Evolutionary conservation across 2,329 filamentous ascomycete species (phyloP).

Genomic region (Dactylella cylindrospora): DNA sequence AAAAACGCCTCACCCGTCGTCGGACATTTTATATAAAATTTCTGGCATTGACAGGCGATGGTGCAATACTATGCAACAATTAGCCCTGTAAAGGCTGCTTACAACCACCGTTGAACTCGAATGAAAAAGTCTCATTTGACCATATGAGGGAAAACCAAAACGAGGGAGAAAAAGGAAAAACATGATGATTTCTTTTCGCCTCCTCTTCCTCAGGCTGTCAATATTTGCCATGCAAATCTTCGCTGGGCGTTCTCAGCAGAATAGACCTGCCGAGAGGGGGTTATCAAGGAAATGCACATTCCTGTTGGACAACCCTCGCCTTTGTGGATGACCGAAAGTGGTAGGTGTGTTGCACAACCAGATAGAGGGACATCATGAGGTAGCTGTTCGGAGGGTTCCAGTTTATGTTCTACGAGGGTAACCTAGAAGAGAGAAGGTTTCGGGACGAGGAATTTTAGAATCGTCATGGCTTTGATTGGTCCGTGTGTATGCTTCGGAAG

Average conservation of each 20-base stretch:
- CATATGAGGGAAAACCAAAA: conserved; percentile 28
- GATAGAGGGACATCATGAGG: conserved; percentile 15
- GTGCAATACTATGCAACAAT: conserved; percentile 15
- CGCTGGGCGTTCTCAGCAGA: conserved; percentile 22
- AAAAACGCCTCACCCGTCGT: conserved; percentile 6
- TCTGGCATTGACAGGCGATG: conserved; percentile 2
- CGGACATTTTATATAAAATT: conserved; percentile 38
- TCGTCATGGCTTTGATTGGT: conserved; percentile 5
- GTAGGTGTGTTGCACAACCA: conserved; percentile 37
- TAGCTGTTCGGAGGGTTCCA: conserved; percentile 12
- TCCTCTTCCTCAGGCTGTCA: conserved; percentile 43
- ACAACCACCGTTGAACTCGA: no score
- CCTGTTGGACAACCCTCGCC: conserved; percentile 22
- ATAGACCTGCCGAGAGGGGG: conserved; percentile 37
- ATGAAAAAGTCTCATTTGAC: no score
- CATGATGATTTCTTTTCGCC: conserved; percentile 5
- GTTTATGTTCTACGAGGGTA: background rate
- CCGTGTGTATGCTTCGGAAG: no score
- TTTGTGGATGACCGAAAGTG: conserved; percentile 15
- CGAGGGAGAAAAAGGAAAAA: conserved; percentile 3
- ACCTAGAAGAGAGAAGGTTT: background rate
- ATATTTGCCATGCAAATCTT: conserved; percentile 43
- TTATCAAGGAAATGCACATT: conserved; percentile 35
- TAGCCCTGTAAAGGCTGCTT: background rate
- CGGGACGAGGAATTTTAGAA: conserved; percentile 10